Evolutionary conservation across 2,329 filamentous ascomycete species (phyloP).

Genomic region (Penicillium olsonii): DNA sequence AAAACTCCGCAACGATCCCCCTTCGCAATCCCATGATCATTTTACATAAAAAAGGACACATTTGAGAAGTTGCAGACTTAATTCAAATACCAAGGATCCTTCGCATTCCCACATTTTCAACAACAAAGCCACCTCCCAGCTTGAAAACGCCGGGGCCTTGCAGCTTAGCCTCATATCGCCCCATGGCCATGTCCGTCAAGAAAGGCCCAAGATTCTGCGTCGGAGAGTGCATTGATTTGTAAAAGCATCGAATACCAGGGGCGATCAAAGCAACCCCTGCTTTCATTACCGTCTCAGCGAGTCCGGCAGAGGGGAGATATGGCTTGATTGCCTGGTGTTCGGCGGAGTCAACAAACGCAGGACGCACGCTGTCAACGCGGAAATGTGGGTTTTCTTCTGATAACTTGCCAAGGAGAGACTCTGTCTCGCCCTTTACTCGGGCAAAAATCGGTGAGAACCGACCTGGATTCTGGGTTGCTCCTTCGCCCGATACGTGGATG

Average conservation of each 20-base stretch:
- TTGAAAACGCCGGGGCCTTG: conserved; percentile 13
- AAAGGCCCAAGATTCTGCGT: conserved; percentile 52
- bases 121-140: conserved; percentile 15
- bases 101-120: conserved; percentile 19
- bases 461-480: conserved; percentile 48
- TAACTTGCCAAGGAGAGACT: conserved; percentile 60
- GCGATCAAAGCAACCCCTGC: conserved; percentile 24
- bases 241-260: conserved; percentile 20
- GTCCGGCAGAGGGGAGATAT: conserved; percentile 28
- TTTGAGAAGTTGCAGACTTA: neutral
- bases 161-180: conserved; percentile 12
- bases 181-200: conserved; percentile 50
- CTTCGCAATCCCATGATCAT: neutral
- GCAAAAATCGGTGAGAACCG: conserved; percentile 60
- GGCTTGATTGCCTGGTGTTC: conserved; percentile 42
- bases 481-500: conserved; percentile 66
- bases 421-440: conserved; percentile 67
- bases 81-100: conserved; percentile 16
- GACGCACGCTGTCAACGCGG: conserved; percentile 59
- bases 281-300: conserved; percentile 22
- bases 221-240: conserved; percentile 36
- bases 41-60: neutral
- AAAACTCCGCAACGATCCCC: no score
- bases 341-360: conserved; percentile 58
- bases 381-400: conserved; percentile 47